Percentiles rank a stretch among this genome's conserved stretches.
Evolutionary conservation across 805 yeast genomes (phyloP).

Genomic region (Cyberlindnera xylosilytica): DNA sequence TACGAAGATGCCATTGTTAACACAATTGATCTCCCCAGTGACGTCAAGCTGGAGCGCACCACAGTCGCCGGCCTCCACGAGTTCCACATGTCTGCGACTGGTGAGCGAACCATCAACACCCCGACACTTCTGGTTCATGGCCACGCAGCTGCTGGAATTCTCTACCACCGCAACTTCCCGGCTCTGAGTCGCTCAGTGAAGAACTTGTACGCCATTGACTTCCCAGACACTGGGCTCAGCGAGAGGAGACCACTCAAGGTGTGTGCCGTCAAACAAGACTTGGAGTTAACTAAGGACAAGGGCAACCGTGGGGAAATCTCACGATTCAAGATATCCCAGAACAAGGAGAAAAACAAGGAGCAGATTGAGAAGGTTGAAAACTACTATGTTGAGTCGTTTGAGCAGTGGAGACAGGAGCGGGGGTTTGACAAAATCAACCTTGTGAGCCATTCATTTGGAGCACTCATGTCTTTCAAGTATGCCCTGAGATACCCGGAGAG

Average conservation of each 20-base stretch:
- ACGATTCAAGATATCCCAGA: conserved; percentile 18
- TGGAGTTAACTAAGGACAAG: conserved; percentile 14
- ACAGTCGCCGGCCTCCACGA: conserved; percentile 22
- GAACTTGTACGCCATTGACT: conserved; percentile 65
- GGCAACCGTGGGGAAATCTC: background rate
- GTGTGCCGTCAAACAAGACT: conserved; percentile 11
- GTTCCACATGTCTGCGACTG: conserved; percentile 25
- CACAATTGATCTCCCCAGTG: conserved; percentile 11
- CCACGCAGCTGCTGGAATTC: conserved; percentile 87
- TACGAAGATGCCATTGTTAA: conserved; percentile 21
- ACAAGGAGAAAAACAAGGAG: conserved; percentile 18
- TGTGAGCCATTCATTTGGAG: conserved; percentile 80
- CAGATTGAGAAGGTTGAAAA: conserved; percentile 42
- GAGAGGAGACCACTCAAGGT: conserved; percentile 23
- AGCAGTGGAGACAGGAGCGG: conserved; percentile 55
- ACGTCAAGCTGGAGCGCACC: conserved; percentile 5
- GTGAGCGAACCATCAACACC: conserved; percentile 18
- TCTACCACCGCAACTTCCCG: conserved; percentile 70
- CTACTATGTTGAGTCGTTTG: conserved; percentile 57
- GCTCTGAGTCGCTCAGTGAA: conserved; percentile 44
- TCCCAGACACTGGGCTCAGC: conserved; percentile 71
- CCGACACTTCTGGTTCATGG: conserved; percentile 76
- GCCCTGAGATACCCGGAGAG: conserved; percentile 54
- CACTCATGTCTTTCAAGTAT: conserved; percentile 65
- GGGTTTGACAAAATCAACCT: conserved; percentile 54